Conservation (phyloP, 2,329 filamentous ascomycete species). For the Epichloe sylvatica region DNA sequence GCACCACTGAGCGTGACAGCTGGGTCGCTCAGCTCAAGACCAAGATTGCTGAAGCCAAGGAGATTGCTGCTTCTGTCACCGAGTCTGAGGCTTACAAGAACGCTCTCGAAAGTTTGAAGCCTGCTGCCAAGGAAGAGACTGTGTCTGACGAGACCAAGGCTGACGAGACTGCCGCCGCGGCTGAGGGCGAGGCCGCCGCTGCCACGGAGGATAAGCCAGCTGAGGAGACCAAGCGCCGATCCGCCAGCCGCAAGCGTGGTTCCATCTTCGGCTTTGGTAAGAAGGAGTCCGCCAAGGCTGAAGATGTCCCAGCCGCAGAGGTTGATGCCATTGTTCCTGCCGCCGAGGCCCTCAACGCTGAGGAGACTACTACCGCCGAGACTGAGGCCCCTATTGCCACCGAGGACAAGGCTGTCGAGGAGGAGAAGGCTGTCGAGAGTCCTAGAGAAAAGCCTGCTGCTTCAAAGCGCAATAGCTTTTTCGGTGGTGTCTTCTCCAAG, state of each 20-base stretch:
- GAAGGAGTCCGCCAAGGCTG: slow-evolving; percentile 27
- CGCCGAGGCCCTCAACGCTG: slow-evolving; percentile 21
- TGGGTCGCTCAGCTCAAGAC: slow-evolving; percentile 78
- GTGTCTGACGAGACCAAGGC: slow-evolving; percentile 15
- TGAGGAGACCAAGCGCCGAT: slow-evolving; percentile 47
- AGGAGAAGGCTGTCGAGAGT: slow-evolving; percentile 27
- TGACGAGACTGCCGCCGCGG: slow-evolving; percentile 18
- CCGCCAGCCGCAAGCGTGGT: slow-evolving; percentile 49
- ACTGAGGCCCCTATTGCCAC: slow-evolving; percentile 14
- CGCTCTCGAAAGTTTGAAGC: slow-evolving; percentile 56
- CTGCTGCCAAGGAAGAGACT: slow-evolving; percentile 18
- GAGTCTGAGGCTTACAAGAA: slow-evolving; percentile 82
- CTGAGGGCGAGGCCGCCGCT: slow-evolving; percentile 13
- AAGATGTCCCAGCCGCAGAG: slow-evolving; percentile 20
- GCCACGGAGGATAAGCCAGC: slow-evolving; percentile 22
- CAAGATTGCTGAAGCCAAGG: slow-evolving; percentile 76
- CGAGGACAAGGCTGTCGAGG: slow-evolving; percentile 20
- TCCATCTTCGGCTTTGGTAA: slow-evolving; percentile 51
- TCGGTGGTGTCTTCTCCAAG: slow-evolving; percentile 36
- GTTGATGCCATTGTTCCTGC: slow-evolving; percentile 20
- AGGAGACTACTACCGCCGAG: slow-evolving; percentile 24
- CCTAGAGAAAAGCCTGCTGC: slow-evolving; percentile 35
- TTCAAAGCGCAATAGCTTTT: slow-evolving; percentile 44
- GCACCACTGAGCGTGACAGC: slow-evolving; percentile 67
- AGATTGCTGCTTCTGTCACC: slow-evolving; percentile 55